Evolutionary conservation across 2,329 filamentous ascomycete genomes (phyloP), one percentile per base, ranked within the genome.

Genomic region (Cytospora leucostoma): DNA sequence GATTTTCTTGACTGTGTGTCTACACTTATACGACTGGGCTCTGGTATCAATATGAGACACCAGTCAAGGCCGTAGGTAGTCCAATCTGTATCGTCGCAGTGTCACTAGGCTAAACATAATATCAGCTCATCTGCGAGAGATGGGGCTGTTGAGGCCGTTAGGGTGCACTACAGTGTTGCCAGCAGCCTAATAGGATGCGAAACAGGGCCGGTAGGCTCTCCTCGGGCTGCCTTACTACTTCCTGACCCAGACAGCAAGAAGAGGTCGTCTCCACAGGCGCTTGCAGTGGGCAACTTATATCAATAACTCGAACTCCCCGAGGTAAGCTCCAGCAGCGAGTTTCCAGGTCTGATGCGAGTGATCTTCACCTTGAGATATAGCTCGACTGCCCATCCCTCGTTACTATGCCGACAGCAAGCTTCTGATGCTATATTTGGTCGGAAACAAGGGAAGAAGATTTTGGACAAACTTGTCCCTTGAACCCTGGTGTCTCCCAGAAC

Each of bases 31-130:
- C 27, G 40, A 33, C 34, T 52, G 51, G 32, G 34, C 35, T 44
- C 37, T 44, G 17, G 35, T 50, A 51, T 63, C 21, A 59, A 38
- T 33, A 34, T 15, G 34, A 54, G 37, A 58, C 44, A 33, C 40
- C 61, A 54, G 32, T 12, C 19, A 37, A 63, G 17, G 49, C 47
- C 34, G 61, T 63, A 63, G 19, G 61, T 63, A 53, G 55, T 52
- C 61, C 56, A 49, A 19, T 59, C 27, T 11, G 50, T 51, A 34
- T 21, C 3, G 17, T 54, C 19, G 27, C 44, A 37, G 19, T 54
- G 50, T 54, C 47, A 49, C n/a, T 37, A 38, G 56, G 52, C 61
- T 63, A 63, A 63, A 63, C 38, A 50, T 38, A 19, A 49, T 13
- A 17, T 49, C 21, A 61, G 59, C 21, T 21, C 51, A 17, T 13